Conservation (phyloP, 129 eudicot genomes). For the Flaveria ramosissima region DNA sequence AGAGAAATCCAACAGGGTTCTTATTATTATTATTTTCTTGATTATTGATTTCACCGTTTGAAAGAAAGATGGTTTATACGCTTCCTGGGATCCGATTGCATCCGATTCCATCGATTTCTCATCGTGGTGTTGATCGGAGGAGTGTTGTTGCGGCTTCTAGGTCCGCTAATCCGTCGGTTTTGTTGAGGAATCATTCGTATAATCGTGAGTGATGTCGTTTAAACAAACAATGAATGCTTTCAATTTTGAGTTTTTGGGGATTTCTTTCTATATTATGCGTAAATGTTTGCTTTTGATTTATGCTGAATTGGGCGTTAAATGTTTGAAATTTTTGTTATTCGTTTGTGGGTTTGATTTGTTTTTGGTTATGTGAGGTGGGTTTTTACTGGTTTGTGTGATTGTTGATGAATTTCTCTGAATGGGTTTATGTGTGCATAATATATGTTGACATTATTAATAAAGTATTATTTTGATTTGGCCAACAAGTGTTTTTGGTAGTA, state of each 20-base stretch:
- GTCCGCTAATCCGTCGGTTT: slow-evolving; percentile 31
- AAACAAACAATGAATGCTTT: not conserved
- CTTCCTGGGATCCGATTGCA: slow-evolving; percentile 66
- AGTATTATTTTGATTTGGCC: slow-evolving; percentile 14
- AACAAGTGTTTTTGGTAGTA: not conserved
- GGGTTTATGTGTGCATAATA: not conserved
- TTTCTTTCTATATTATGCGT: not conserved
- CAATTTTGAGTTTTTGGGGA: not conserved
- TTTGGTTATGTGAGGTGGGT: not conserved
- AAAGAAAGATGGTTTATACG: slow-evolving; percentile 56
- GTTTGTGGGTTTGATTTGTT: no score
- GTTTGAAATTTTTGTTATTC: not conserved
- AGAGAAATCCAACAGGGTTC: not conserved
- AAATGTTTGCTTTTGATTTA: not conserved
- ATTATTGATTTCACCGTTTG: not conserved
- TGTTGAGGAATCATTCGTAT: slow-evolving; percentile 37
- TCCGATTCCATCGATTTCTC: slow-evolving; percentile 48
- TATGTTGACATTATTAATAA: slow-evolving; percentile 12
- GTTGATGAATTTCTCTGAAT: not conserved
- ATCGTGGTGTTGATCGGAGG: slow-evolving; percentile 41
- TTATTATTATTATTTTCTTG: not conserved
- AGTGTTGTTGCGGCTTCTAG: slow-evolving; percentile 26
- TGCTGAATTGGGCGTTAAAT: slow-evolving; percentile 10
- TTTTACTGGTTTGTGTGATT: slow-evolving; percentile 13
- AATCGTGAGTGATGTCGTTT: slow-evolving; percentile 41